These are phyloP conservation scores for Xylaria sp. DNA, from an alignment of 2,329 filamentous ascomycete genomes.

Conservation along the genomic window DNA sequence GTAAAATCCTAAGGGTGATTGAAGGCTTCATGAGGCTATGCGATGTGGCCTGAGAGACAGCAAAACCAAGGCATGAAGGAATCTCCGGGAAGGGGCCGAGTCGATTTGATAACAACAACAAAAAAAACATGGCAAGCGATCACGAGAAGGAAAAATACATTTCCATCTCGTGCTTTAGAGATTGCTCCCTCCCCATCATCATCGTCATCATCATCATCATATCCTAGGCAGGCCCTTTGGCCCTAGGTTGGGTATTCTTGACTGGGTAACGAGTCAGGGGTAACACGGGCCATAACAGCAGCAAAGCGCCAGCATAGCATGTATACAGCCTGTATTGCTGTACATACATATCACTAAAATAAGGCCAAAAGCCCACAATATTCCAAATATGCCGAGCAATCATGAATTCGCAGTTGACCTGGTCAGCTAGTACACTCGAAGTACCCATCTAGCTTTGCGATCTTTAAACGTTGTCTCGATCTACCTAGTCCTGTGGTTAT, in stretches of 20 bases:
- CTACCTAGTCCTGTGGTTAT: background rate
- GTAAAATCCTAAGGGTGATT: conserved; percentile 25
- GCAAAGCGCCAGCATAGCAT: conserved; percentile 15
- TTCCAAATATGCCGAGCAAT: conserved; percentile 38
- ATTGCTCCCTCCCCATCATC: conserved; percentile 6
- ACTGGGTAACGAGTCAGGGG: conserved; percentile 25
- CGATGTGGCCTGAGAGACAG: conserved; percentile 22
- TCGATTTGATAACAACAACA: conserved; percentile 12
- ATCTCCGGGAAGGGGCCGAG: conserved; percentile 32
- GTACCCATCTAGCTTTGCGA: conserved; percentile 9
- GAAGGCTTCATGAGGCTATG: conserved; percentile 33
- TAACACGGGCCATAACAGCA: conserved; percentile 31
- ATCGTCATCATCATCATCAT: conserved; percentile 4
- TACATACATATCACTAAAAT: conserved; percentile 24
- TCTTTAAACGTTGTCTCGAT: background rate
- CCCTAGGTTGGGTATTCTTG: conserved; percentile 4
- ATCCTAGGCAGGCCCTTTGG: conserved; percentile 2
- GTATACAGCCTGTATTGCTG: background rate
- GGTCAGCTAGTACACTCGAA: conserved; percentile 9
- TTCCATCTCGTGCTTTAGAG: conserved; percentile 22
- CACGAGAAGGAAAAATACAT: conserved; percentile 22
- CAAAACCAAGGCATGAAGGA: conserved; percentile 32
- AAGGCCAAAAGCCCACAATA: conserved; percentile 17
- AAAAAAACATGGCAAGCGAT: conserved; percentile 13
- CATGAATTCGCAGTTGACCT: conserved; percentile 16